Base-by-base conservation (phyloP, 441 rosid species). In the Codiaeum variegatum region DNA sequence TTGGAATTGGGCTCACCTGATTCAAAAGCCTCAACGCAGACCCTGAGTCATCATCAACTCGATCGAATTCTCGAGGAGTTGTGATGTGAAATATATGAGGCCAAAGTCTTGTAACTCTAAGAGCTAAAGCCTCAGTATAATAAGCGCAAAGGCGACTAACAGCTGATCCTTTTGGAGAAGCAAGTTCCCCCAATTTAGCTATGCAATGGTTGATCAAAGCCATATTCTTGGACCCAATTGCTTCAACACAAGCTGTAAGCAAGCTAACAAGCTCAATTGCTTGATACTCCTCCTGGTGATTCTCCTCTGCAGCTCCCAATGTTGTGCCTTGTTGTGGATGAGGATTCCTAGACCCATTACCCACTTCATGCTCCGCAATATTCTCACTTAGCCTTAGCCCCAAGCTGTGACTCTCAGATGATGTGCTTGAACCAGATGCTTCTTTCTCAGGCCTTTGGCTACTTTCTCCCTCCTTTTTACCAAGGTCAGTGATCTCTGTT, bases 1-100 rank as follows among this genome's bases (percentile, higher is more conserved):
- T 92, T 2, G 93, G 97, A 73, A 94, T 91, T 3, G 98, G 99
- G 23, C 84, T 91, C 18, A 86, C 93, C 83, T 94, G 97, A 75
- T 94, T 92, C 85, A 94, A 78, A 72, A 94, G 88, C 85, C 97
- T 85, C 73, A 91, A 73, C 13, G 94, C 90, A 19, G 85, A 76
- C 64, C 96, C 98, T 10, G 84, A 72, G 62, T 90, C 93, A 74
- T 94, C 96, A 1, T 85, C 86, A 0, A 68, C 76, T 75, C 97
- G 84, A 62, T 91, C 98, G 63, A 90, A 77, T 47, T 94, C 99
- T 61, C 98, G 79, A 64, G 99, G 98, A 6, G 88, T 75, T 18
- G 84, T 82, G 68, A 94, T 81, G 69, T 94, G 96, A 81, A 94
- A 94, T 64, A 89, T 73, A 52, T 86, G 97, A 81, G 99, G 98